Evolutionary conservation across 768 basidiomycete species (phyloP), one percentile per base, ranked within the genome.

Genomic region (Cubamyces sp.): DNA sequence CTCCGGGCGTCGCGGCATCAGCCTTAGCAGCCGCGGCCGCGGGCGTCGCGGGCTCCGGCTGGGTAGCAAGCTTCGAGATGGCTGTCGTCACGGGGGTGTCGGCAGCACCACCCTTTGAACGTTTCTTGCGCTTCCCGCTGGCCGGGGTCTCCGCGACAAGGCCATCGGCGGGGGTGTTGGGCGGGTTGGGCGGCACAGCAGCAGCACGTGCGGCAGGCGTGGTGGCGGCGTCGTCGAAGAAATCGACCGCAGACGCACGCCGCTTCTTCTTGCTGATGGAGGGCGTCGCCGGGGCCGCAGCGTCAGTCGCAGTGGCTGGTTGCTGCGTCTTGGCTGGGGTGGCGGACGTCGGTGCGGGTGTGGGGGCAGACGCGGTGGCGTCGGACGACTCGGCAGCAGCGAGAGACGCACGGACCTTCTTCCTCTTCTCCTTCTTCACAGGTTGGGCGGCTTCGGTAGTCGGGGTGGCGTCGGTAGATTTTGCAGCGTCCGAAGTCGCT

Each of bases 101-200:
- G 12, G 47, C 61, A 11, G 45, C 63, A 5, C 57, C 60, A 26
- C 54, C 64, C 56, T 63, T 61, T 42, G 66, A 57, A 5, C 60
- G 42, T 57, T 67, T 64, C 65, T 65, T 72, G 60, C 64, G 62
- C 59, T 64, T 66, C 56, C 48, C 45, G 53, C 58, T 60, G 28
- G 60, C 64, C 5, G 67, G 65, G 5, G 68, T 65, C 61, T 64
- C 51, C 19, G 25, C 55, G n/a, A 52, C 46, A 23, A 66, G 60
- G 11, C 65, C 71, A 25, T 57, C 66, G 12, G 71, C 71, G 40
- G 69, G 69, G 18, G 69, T 70, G 60, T 69, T 70, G 19, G 69
- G 69, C 16, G 69, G 68, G 3, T 64, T 57, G 6, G 48, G 62
- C 26, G 60, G 61, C 25, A 46, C 26, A 11, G 54, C 45, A 16